Evolutionary conservation across 139 green algal genomes (phyloP), one percentile per base, ranked within the genome.

Genomic region (Asterochloris erici): DNA sequence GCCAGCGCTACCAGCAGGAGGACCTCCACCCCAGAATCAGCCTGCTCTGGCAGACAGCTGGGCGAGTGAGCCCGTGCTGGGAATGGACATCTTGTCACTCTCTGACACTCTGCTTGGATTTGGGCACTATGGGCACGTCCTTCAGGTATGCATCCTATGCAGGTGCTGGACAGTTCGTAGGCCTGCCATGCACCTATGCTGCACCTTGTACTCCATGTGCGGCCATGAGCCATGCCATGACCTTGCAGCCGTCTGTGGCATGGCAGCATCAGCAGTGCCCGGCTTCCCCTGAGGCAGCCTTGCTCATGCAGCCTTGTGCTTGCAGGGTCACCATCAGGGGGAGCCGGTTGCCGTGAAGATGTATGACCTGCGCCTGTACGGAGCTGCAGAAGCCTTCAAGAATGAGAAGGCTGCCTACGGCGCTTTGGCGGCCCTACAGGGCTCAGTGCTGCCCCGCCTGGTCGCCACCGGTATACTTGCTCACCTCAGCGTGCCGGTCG

Each of bases 281-380:
- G 66, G 12, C 27, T 78, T 27, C 28, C 14, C 9, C 29, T 27
- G 26, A 16, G 29, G 27, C 38, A 28, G 26, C 11, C 47, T 15
- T 28, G 0, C 14, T 63, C 10, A 61, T 27, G 16, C 14, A 69
- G 14, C 14, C 63, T 24, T 69, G 63, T 16, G 15, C 9, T 28
- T 81, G 77, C 77, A 81, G 77, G 77, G 77, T 0, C 12, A 71
- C 13, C 61, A 73, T 26, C 13, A 47, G 17, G 26, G 26, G 12
- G 16, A 73, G 21, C 38, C 10, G 77, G 71, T 14, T 66, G 79
- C 79, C n/a, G 79, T 83, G 16, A 83, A 83, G 68, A 17, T 83
- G 68, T 83, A 83, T 47, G 54, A 83, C 14, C 63, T 47, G 17
- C 68, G 21, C 12, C 66, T 27, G 13, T 17, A 19, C 23, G 79